These are phyloP conservation scores for Vanilla planifolia DNA, from an alignment of 106 monocot species.

Conservation along the genomic window DNA sequence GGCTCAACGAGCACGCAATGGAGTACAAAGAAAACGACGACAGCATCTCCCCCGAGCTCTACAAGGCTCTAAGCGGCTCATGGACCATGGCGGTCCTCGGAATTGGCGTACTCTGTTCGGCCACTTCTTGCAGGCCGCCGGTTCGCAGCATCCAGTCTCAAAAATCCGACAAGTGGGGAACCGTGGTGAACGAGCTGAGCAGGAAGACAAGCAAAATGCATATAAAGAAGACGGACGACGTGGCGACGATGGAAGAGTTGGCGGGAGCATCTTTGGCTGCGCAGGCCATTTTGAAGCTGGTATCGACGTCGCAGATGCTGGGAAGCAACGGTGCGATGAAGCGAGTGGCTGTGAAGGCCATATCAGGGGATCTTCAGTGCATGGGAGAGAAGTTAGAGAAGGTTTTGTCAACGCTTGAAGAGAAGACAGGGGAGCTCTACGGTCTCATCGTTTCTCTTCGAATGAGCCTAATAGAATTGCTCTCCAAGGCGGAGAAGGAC, in stretches of 20 bases:
- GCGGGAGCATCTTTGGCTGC: neutral
- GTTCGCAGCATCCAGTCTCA: too few relatives aligned
- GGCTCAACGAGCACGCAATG: neutral
- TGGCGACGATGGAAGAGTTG: neutral
- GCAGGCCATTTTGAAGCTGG: neutral
- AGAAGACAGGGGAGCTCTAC: neutral
- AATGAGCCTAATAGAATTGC: neutral
- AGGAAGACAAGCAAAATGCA: neutral
- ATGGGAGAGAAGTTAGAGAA: neutral
- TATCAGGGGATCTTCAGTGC: neutral
- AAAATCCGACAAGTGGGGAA: neutral
- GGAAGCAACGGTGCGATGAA: neutral
- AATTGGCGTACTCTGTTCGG: neutral
- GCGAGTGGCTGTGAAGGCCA: neutral
- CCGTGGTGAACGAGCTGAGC: neutral
- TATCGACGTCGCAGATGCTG: neutral
- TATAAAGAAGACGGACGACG: neutral
- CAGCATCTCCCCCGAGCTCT: neutral
- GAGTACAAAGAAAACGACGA: neutral
- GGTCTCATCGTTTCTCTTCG: neutral
- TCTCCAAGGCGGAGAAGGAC: neutral
- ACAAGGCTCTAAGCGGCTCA: neutral
- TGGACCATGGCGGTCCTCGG: slow-evolving; percentile 1
- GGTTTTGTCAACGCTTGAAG: neutral
- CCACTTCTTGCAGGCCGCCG: neutral